These are phyloP conservation scores for Fusarium sp. DNA, from an alignment of 2,329 filamentous ascomycete genomes.

Conservation along the genomic window DNA sequence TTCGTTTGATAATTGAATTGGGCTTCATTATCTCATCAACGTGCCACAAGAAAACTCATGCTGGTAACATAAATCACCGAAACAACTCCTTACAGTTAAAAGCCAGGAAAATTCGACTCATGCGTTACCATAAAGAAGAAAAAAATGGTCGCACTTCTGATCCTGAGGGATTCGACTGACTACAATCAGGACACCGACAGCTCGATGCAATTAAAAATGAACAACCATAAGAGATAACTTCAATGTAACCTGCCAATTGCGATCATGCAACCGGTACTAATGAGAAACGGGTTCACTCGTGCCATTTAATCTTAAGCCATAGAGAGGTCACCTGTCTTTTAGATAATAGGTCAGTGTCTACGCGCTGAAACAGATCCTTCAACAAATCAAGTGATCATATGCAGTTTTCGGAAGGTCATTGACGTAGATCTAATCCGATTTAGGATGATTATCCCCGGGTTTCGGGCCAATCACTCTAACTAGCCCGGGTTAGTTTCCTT, in stretches of 20 bases:
- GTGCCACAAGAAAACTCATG: too few species aligned
- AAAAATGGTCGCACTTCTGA: too few species aligned
- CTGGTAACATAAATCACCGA: too few species aligned
- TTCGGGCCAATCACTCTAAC: constrained; percentile 1
- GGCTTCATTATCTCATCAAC: too few species aligned
- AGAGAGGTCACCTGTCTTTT: background rate
- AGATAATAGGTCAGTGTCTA: background rate
- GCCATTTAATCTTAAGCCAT: constrained; percentile 4
- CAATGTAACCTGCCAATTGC: background rate
- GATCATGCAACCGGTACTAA: background rate
- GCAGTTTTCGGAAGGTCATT: background rate
- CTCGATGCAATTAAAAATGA: too few species aligned
- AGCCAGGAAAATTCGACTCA: too few species aligned
- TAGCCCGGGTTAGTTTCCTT: constrained; percentile 4
- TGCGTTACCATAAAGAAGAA: too few species aligned
- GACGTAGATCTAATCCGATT: background rate
- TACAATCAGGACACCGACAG: too few species aligned
- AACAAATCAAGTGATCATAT: constrained; percentile 4
- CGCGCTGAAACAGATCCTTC: background rate
- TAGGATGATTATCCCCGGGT: background rate
- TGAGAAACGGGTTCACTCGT: background rate
- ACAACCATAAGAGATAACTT: background rate
- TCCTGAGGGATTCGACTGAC: too few species aligned
- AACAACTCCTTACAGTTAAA: too few species aligned
- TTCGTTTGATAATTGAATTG: too few species aligned